These are phyloP conservation scores for Penicillium occitanis DNA, from an alignment of 2,329 filamentous ascomycete genomes.

Conservation along the genomic window DNA sequence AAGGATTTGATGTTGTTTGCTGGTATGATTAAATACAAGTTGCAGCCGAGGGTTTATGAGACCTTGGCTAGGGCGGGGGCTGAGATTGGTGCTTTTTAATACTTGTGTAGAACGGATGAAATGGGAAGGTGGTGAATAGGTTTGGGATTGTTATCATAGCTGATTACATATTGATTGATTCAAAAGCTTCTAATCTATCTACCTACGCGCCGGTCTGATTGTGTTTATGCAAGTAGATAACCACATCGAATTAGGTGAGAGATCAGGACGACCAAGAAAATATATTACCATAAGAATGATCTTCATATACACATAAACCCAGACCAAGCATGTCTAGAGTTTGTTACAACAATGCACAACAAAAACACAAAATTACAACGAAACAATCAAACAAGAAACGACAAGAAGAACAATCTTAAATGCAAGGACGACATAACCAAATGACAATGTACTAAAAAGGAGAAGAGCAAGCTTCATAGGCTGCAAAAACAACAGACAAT, in stretches of 20 bases:
- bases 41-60: constrained; percentile 85
- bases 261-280: background rate
- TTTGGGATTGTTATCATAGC: background rate
- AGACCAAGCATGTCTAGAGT: background rate
- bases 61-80: constrained; percentile 78
- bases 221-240: background rate
- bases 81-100: constrained; percentile 53
- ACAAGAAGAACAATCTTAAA: background rate
- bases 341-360: background rate
- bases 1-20: constrained; percentile 93
- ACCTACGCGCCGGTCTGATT: background rate
- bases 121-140: background rate
- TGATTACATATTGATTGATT: background rate
- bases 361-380: background rate
- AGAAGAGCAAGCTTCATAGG: background rate
- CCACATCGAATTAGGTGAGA: background rate
- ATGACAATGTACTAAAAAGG: background rate
- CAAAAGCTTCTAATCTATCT: background rate
- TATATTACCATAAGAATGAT: background rate
- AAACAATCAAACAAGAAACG: background rate
- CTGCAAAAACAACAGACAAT: background rate
- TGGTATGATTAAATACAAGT: constrained; percentile 84
- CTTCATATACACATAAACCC: background rate
- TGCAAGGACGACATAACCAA: background rate
- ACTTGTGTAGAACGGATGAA: background rate